A percentile compares a stretch with the other conserved stretches of the same genome.
phyloP scores from a whole-genome alignment of 306 rosid species.

The Gleditsia sinensis region DNA sequence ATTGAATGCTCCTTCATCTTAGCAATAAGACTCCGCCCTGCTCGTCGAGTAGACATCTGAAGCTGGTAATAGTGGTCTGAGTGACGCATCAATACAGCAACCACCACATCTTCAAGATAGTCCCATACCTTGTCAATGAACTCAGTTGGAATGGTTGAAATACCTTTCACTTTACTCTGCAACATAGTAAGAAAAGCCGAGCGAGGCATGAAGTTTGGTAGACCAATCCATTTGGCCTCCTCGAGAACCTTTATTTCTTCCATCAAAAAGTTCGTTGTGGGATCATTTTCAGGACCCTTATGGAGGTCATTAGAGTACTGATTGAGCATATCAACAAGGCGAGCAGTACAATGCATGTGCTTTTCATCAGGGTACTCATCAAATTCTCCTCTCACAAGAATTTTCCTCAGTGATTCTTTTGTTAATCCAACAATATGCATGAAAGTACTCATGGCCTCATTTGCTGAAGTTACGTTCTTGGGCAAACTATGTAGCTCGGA shows the following conservation, averaged over 20 bases:
- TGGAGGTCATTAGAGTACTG: too few relatives aligned
- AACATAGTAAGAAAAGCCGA: constrained; percentile 29
- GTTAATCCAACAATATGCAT: too few relatives aligned
- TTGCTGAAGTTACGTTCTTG: too few relatives aligned
- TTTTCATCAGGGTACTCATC: too few relatives aligned
- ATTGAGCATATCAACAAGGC: too few relatives aligned
- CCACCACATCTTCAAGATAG: constrained; percentile 31
- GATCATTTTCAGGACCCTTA: too few relatives aligned
- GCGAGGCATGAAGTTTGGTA: constrained; percentile 46
- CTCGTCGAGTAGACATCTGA: constrained; percentile 15
- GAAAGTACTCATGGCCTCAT: too few relatives aligned
- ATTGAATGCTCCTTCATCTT: constrained; percentile 36
- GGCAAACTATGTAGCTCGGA: too few relatives aligned
- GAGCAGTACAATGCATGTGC: too few relatives aligned
- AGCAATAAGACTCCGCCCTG: constrained; percentile 21
- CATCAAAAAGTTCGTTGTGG: constrained; percentile 4
- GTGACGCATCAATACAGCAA: constrained; percentile 32
- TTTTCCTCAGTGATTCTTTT: too few relatives aligned
- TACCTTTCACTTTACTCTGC: constrained; percentile 27
- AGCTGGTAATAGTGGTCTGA: constrained; percentile 41
- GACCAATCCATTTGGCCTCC: constrained; percentile 25
- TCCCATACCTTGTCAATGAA: constrained; percentile 33
- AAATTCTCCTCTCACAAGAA: too few relatives aligned
- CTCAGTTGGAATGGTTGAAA: constrained; percentile 27
- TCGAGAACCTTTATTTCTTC: constrained; percentile 5